These are phyloP conservation scores for Poa pratensis DNA, from an alignment of 176 grass and related monocot species.

Conservation along the genomic window DNA sequence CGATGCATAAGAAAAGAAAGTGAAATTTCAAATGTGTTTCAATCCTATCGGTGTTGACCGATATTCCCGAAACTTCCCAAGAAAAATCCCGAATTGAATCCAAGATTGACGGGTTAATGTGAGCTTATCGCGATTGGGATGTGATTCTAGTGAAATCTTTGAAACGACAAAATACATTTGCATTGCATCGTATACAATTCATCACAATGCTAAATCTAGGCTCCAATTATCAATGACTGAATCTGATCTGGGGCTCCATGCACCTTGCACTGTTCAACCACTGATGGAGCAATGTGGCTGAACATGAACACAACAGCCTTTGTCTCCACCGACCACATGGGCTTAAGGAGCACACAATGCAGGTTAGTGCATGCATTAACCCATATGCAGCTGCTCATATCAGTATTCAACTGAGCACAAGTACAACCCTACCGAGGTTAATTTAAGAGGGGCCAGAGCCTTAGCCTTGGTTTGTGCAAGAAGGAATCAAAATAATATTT, in stretches of 20 bases:
- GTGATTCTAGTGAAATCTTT: not conserved
- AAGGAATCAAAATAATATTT: conserved; percentile 51
- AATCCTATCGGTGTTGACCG: not conserved
- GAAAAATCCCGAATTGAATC: no score
- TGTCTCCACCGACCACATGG: conserved; percentile 59
- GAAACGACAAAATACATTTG: not conserved
- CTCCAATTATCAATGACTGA: conserved; percentile 39
- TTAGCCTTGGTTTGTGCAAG: conserved; percentile 47
- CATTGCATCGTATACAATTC: not conserved
- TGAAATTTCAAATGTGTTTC: not conserved
- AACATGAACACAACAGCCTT: conserved; percentile 57
- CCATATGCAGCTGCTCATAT: conserved; percentile 42
- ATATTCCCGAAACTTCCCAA: not conserved
- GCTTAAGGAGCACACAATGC: conserved; percentile 31
- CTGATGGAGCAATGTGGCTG: conserved; percentile 50
- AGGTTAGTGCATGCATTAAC: conserved; percentile 44
- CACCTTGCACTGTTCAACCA: conserved; percentile 23
- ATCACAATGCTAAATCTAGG: not conserved
- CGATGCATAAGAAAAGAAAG: conserved; percentile 26
- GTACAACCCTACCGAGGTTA: conserved; percentile 42
- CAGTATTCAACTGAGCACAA: conserved; percentile 47
- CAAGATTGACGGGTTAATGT: no score
- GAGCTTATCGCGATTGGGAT: not conserved
- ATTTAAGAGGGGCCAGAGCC: conserved; percentile 15
- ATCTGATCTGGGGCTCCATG: conserved; percentile 35